Evolutionary conservation across 768 basidiomycete genomes (phyloP).

Genomic region (Tricholoma sp.): DNA sequence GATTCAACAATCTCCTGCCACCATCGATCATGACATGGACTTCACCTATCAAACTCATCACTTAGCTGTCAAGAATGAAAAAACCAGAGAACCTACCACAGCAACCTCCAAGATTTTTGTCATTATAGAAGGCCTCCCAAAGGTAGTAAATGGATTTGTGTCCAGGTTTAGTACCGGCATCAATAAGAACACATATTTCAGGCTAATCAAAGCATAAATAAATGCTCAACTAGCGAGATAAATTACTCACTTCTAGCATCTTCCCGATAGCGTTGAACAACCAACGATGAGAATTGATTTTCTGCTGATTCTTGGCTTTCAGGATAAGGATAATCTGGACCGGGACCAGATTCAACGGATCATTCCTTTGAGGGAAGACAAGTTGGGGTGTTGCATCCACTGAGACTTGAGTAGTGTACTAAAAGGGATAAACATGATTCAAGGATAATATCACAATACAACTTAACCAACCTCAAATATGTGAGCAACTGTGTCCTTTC

Average conservation of each 20-base stretch:
- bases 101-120: slow-evolving; percentile 75
- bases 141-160: slow-evolving; percentile 95
- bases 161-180: slow-evolving; percentile 95
- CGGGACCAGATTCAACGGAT: slow-evolving; percentile 88
- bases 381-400: slow-evolving; percentile 88
- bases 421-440: slow-evolving; percentile 6
- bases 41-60: slow-evolving; percentile 40
- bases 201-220: slow-evolving; percentile 43
- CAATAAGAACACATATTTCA: slow-evolving; percentile 87
- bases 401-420: slow-evolving; percentile 97
- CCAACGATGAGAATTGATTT: slow-evolving; percentile 96
- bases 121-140: slow-evolving; percentile 89
- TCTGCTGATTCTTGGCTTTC: slow-evolving; percentile 94
- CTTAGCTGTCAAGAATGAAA: not conserved
- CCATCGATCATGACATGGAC: slow-evolving; percentile 97
- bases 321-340: slow-evolving; percentile 89
- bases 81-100: slow-evolving; percentile 47
- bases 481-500: slow-evolving; percentile 86
- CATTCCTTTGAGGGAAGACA: slow-evolving; percentile 83
- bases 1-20: slow-evolving; percentile 87
- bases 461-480: slow-evolving; percentile 77
- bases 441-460: not conserved
- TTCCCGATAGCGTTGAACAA: slow-evolving; percentile 90
- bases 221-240: slow-evolving; percentile 1
- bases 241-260: slow-evolving; percentile 56